Conservation (phyloP, 345 rosid genomes). For the Citropsis articulata region DNA sequence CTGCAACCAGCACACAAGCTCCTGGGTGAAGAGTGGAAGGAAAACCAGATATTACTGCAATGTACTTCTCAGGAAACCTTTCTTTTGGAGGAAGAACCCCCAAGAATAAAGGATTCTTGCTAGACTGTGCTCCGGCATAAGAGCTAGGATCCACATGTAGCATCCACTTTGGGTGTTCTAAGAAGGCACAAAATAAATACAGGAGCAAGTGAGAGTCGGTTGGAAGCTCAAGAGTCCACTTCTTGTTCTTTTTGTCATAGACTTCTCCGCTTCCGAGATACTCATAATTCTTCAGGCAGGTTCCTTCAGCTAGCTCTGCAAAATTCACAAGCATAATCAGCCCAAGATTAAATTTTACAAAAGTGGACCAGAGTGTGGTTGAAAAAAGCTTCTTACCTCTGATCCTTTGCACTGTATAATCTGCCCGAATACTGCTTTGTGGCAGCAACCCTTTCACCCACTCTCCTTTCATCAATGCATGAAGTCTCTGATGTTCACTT, state of each 20-base stretch:
- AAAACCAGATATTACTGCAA: conserved; percentile 62
- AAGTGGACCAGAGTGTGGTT: neutral
- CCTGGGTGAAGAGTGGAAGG: conserved; percentile 86
- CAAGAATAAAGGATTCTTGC: conserved; percentile 82
- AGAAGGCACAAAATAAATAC: conserved; percentile 86
- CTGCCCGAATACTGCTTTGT: conserved; percentile 66
- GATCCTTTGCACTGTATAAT: conserved; percentile 71
- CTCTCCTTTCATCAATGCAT: conserved; percentile 83
- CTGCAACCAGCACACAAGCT: conserved; percentile 72
- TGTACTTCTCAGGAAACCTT: conserved; percentile 87
- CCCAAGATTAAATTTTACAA: neutral
- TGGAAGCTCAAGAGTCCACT: conserved; percentile 78
- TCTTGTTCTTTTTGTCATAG: conserved; percentile 64
- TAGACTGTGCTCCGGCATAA: conserved; percentile 73
- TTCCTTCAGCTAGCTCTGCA: conserved; percentile 90
- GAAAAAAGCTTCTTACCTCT: conserved; percentile 44
- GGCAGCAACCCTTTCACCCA: conserved; percentile 91
- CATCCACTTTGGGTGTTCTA: conserved; percentile 99
- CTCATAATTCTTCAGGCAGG: conserved; percentile 88
- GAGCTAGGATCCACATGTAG: conserved; percentile 87
- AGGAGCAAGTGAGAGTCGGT: conserved; percentile 88
- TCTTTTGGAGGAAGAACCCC: conserved; percentile 87
- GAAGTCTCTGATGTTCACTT: conserved; percentile 92
- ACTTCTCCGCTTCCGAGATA: conserved; percentile 66
- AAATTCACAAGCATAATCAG: conserved; percentile 13